Conservation (phyloP, 2,329 filamentous ascomycete species). For the Aspergillus felis region DNA sequence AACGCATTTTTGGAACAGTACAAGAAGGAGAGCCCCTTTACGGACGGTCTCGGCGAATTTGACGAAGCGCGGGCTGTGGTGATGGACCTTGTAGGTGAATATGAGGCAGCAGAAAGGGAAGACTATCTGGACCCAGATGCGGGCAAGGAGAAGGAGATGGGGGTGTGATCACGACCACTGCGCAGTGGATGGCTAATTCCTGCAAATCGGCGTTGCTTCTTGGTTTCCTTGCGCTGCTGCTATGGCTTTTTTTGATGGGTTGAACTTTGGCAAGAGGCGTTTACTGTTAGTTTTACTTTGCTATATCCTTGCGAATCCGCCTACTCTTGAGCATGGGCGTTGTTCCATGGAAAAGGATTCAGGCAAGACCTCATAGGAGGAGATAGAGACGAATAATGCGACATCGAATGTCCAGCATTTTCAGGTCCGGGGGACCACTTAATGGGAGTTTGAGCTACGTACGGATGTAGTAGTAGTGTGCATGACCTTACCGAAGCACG, state of each 20-base stretch:
- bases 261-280: not conserved
- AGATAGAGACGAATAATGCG: not conserved
- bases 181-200: not conserved
- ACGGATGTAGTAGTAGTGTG: not conserved
- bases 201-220: not conserved
- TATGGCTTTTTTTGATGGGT: not conserved
- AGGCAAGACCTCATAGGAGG: not conserved
- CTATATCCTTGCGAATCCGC: not conserved
- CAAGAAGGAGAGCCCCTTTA: conserved; percentile 91
- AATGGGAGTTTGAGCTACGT: not conserved
- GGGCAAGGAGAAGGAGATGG: conserved; percentile 40
- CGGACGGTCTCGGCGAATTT: conserved; percentile 88
- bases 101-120: conserved; percentile 87
- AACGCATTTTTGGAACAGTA: conserved; percentile 96
- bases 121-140: conserved; percentile 80
- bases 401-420: not conserved
- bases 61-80: conserved; percentile 93
- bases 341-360: not conserved
- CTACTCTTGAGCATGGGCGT: not conserved
- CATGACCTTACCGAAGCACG: not conserved
- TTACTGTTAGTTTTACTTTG: not conserved
- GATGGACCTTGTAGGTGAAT: conserved; percentile 84
- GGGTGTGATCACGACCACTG: conserved; percentile 12
- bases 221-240: not conserved
- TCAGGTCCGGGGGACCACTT: not conserved